These are phyloP conservation scores for Talaromyces sp. DNA, from an alignment of 2,329 filamentous ascomycete genomes.

Conservation along the genomic window DNA sequence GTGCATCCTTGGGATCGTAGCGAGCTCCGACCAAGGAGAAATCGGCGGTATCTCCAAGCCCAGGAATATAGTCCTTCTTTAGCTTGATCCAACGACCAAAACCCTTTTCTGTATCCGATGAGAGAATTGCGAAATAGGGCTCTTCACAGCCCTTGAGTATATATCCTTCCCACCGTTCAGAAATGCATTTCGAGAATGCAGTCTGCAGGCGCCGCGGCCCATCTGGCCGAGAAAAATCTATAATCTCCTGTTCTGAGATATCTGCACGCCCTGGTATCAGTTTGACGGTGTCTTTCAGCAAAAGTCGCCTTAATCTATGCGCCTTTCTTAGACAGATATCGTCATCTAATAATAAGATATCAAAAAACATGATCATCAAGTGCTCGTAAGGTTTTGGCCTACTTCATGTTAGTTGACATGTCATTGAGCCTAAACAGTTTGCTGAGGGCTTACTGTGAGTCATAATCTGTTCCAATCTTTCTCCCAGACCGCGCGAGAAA, in stretches of 20 bases:
- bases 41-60: conserved; percentile 76
- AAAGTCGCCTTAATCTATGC: conserved; percentile 37
- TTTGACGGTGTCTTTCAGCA: conserved; percentile 53
- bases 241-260: conserved; percentile 58
- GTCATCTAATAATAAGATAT: conserved; percentile 53
- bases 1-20: conserved; percentile 60
- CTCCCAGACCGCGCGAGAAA: conserved; percentile 68
- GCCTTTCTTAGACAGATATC: conserved; percentile 44
- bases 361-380: conserved; percentile 57
- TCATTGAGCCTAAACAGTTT: conserved; percentile 13
- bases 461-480: conserved; percentile 60
- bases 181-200: conserved; percentile 63
- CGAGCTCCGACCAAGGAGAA: conserved; percentile 72
- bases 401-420: neutral
- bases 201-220: conserved; percentile 53
- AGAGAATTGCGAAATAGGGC: conserved; percentile 63
- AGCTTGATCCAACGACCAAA: conserved; percentile 64
- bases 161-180: conserved; percentile 66
- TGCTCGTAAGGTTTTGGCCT: conserved; percentile 49
- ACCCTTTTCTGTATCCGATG: conserved; percentile 21
- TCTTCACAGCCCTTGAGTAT: conserved; percentile 71
- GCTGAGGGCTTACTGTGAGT: conserved; percentile 54
- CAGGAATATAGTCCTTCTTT: conserved; percentile 77
- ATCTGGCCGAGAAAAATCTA: conserved; percentile 57
- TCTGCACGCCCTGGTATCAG: conserved; percentile 57